phyloP scores from a whole-genome alignment of 2,329 filamentous ascomycete genomes.

The Aspergillus quadrilineatus region DNA sequence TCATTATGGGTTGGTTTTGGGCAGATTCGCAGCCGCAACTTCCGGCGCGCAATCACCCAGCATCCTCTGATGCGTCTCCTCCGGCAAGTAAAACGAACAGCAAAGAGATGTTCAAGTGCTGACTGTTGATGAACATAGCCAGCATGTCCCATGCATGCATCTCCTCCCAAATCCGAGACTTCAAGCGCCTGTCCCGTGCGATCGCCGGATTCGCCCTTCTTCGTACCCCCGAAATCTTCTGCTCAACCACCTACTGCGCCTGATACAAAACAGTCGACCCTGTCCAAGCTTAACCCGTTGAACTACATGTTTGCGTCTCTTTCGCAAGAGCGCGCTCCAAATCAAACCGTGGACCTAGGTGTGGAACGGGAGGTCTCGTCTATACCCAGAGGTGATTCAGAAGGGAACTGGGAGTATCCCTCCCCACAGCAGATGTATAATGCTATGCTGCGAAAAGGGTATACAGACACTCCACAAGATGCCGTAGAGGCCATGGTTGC shows the following conservation, averaged over 20 bases:
- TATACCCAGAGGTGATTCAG: constrained; percentile 76
- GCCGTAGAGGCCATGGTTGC: constrained; percentile 96
- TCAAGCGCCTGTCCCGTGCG: constrained; percentile 45
- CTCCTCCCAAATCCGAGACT: constrained; percentile 30
- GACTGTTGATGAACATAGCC: constrained; percentile 49
- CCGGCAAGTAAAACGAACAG: constrained; percentile 47
- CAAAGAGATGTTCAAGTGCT: constrained; percentile 14
- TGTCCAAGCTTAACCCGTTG: constrained; percentile 71
- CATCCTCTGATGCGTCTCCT: constrained; percentile 51
- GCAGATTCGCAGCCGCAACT: constrained; percentile 52
- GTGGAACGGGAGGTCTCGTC: constrained; percentile 80
- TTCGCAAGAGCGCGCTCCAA: constrained; percentile 72
- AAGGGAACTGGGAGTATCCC: constrained; percentile 93
- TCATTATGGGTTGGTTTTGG: constrained; percentile 69
- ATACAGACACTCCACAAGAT: constrained; percentile 88
- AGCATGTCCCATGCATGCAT: constrained; percentile 68
- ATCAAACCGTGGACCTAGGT: constrained; percentile 73
- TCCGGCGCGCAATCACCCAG: constrained; percentile 50
- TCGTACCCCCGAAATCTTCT: constrained; percentile 35
- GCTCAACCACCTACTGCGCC: constrained; percentile 31
- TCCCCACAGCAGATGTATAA: constrained; percentile 99
- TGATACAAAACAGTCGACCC: constrained; percentile 46
- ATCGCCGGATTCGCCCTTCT: constrained; percentile 53
- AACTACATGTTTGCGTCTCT: constrained; percentile 95
- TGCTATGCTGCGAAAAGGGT: constrained; percentile 90